Evolutionary conservation across 2,329 filamentous ascomycete species (phyloP), one percentile per base, ranked within the genome.

Genomic region (Hypoxylon sp.): DNA sequence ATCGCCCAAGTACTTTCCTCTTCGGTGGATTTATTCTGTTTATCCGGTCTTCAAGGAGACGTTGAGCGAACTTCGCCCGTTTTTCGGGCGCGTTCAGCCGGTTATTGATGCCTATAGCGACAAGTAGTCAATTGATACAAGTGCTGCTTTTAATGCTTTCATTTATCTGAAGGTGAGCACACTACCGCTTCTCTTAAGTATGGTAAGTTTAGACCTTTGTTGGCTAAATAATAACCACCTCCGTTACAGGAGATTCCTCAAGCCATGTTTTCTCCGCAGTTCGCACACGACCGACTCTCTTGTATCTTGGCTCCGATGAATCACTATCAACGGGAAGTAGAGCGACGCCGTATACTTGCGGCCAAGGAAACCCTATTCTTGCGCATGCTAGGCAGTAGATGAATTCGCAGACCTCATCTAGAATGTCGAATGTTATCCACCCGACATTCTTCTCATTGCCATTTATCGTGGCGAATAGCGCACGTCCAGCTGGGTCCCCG

Each of bases 151-250:
- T 11, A 29, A 31, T 17, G 17, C 22, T 1, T 4, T 29, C n/a
- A 14, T 54, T 11, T 52, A 31, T 17, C 26, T 44, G n/a, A 29
- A 29, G 3, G 22, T 31, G 17, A 52, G 8, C 50, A 17, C 29
- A 63, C 59, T 31, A 24, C 54, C 44, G 54, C 65, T 10, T 11
- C 8, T 9, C 19, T 10, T 19, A 22, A 11, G 17, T 22, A 44
- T 22, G 33, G 70, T 59, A 14, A 66, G 46, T 2, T 54, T 50
- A 22, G 68, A 70, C 67, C 72, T 73, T 31, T 42, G 9, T 44
- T 63, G 51, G 31, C n/a, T 22, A 61, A 47, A 53, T 13, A 6
- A 61, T 14, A 3, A 47, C 13, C 5, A 53, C 14, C n/a, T 53
- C 48, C 3, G 29, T 53, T 1, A 44, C 17, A 13, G 24, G 14